Evolutionary conservation across 495 filamentous ascomycete species (phyloP), one percentile per base, ranked within the genome.

Genomic region (Talaromyces wortmannii): DNA sequence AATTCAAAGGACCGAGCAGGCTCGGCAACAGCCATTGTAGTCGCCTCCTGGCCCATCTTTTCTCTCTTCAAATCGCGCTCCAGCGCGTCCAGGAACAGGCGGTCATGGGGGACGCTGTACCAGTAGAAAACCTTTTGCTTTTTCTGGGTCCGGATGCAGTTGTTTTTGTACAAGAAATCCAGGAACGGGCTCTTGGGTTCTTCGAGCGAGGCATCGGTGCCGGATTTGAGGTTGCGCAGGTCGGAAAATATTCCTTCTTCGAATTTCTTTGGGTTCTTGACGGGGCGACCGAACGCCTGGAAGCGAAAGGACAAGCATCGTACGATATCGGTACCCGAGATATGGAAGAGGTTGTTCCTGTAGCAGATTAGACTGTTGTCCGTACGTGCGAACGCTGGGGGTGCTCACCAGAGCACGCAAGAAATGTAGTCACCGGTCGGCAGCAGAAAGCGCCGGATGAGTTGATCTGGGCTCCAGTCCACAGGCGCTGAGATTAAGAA

Each of bases 51-150:
- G 58, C 87, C 85, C 92, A 97, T 97, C 81, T 98, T 98, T 76
- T 98, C 94, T 63, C 94, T 83, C 83, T 98, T 98, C 67, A 98
- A 71, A 66, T 98, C 94, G 55, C 94, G 86, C 76, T 98, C 94
- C 67, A 98, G 78, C 45, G 94, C 94, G 78, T 98, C 94, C 53
- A 97, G 84, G 73, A 98, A 98, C 42, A 98, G 84, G 33, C 94
- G 84, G 75, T 98, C 94, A 69, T 98, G 94, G 6, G 94, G 94
- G 52, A 98, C 94, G 74, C 92, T 96, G 71, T 98, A 98, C 94
- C 94, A 98, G 74, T 97, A 98, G 63, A 98, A 98, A 60, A 98
- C 94, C 78, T 98, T 98, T 67, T 98, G 94, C 81, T 98, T 98
- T 83, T 98, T 98, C 72, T 98, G 94, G 29, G 94, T 98, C 59